A percentile compares a stretch with the other conserved stretches of the same genome.
These are phyloP conservation scores for Annulohypoxylon nitens DNA, from an alignment of 495 filamentous ascomycete species.

Conservation along the genomic window DNA sequence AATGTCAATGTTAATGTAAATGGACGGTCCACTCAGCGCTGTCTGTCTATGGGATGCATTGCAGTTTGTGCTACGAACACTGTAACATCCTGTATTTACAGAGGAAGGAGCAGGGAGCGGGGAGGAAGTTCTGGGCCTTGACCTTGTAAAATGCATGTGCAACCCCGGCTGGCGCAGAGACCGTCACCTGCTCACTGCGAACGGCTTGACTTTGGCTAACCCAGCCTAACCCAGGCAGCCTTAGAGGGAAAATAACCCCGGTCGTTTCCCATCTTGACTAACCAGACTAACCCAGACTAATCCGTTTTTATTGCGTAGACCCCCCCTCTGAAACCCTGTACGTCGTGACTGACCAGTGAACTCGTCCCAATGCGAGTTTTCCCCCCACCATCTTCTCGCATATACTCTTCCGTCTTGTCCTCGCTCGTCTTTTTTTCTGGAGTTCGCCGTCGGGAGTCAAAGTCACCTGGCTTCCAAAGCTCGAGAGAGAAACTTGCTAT, in stretches of 20 bases:
- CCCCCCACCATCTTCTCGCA: constrained; percentile 42
- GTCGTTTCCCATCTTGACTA: constrained; percentile 23
- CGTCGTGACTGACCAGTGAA: constrained; percentile 33
- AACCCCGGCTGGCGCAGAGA: constrained; percentile 38
- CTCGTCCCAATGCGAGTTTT: constrained; percentile 29
- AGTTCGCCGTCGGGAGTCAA: constrained; percentile 37
- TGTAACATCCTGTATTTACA: constrained; percentile 14
- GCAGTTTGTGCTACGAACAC: constrained; percentile 26
- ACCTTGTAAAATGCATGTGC: constrained; percentile 38
- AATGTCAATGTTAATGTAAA: no score
- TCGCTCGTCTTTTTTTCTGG: constrained; percentile 30
- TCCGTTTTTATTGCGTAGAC: constrained; percentile 21
- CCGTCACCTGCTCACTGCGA: constrained; percentile 42
- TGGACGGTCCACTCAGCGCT: no score
- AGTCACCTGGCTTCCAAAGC: constrained; percentile 37
- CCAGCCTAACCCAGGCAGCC: neutral
- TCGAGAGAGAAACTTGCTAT: constrained; percentile 22
- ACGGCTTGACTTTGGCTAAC: constrained; percentile 4
- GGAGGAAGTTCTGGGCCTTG: constrained; percentile 26
- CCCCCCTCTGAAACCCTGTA: constrained; percentile 26
- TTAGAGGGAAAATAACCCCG: constrained; percentile 10
- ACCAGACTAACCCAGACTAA: neutral
- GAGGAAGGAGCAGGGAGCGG: constrained; percentile 2
- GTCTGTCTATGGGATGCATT: constrained; percentile 1
- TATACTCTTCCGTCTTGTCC: neutral